Conservation (phyloP, 2,329 filamentous ascomycete genomes). For the Grosmannia huntii region DNA sequence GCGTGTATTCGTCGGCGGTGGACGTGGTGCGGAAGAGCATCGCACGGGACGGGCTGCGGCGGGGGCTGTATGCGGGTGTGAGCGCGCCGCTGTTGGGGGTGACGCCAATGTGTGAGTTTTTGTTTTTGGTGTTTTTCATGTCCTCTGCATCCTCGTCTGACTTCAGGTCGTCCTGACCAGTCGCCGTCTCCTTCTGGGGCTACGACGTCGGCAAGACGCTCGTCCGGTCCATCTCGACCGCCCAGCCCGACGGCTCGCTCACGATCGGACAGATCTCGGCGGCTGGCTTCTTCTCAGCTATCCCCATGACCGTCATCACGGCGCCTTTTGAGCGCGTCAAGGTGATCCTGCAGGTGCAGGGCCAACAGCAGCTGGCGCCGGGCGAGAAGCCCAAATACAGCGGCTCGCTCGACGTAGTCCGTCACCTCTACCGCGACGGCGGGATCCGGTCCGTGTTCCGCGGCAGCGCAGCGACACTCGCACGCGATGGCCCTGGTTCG, state of each 20-base stretch:
- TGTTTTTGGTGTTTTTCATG: not conserved
- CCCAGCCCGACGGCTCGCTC: constrained; percentile 55
- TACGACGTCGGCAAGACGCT: constrained; percentile 93
- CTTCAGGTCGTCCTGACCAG: constrained; percentile 28
- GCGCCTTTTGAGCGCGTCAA: constrained; percentile 98
- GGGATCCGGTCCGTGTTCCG: constrained; percentile 87
- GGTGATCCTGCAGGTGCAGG: constrained; percentile 94
- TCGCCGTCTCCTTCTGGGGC: constrained; percentile 65
- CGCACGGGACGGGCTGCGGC: constrained; percentile 65
- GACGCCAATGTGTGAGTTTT: constrained; percentile 88
- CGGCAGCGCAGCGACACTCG: constrained; percentile 79
- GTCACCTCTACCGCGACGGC: constrained; percentile 84
- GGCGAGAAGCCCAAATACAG: constrained; percentile 89
- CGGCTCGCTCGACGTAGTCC: constrained; percentile 79
- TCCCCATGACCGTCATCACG: constrained; percentile 97
- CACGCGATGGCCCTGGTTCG: constrained; percentile 81
- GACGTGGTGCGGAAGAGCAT: constrained; percentile 86
- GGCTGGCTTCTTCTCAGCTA: constrained; percentile 93
- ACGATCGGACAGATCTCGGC: constrained; percentile 78
- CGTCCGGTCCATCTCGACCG: constrained; percentile 55
- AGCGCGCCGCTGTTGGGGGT: constrained; percentile 90
- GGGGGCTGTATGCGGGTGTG: constrained; percentile 92
- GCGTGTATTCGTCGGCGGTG: constrained; percentile 78
- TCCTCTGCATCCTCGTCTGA: not conserved
- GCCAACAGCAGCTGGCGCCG: constrained; percentile 70